These are phyloP conservation scores for Cytospora mali DNA, from an alignment of 2,329 filamentous ascomycete genomes.

Conservation along the genomic window DNA sequence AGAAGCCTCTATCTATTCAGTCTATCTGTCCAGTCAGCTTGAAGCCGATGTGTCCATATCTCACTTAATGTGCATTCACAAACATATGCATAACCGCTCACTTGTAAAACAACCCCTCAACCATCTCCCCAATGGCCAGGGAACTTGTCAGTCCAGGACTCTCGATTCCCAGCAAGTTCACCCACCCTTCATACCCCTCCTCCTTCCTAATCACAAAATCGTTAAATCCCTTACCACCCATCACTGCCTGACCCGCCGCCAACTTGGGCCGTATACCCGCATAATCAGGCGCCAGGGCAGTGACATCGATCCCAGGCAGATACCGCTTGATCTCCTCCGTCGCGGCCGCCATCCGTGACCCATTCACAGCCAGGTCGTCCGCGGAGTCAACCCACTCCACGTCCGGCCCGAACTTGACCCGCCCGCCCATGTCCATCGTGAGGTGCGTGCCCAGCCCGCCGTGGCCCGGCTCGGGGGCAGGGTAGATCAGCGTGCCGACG, in stretches of 20 bases:
- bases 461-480: slow-evolving; percentile 78
- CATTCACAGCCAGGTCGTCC: slow-evolving; percentile 68
- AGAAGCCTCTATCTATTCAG: neutral
- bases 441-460: slow-evolving; percentile 91
- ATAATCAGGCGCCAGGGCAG: slow-evolving; percentile 76
- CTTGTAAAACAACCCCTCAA: slow-evolving; percentile 56
- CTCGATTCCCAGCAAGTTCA: slow-evolving; percentile 91
- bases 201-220: slow-evolving; percentile 84
- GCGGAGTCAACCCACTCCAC: slow-evolving; percentile 86
- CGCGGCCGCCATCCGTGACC: slow-evolving; percentile 64
- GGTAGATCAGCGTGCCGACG: slow-evolving; percentile 80
- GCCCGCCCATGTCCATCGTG: slow-evolving; percentile 83
- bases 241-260: slow-evolving; percentile 54
- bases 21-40: neutral
- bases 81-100: slow-evolving; percentile 1
- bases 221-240: slow-evolving; percentile 69
- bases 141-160: slow-evolving; percentile 88
- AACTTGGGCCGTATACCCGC: slow-evolving; percentile 91
- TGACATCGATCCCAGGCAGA: slow-evolving; percentile 70
- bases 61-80: neutral
- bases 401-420: slow-evolving; percentile 90
- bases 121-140: slow-evolving; percentile 82
- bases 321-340: slow-evolving; percentile 77
- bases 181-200: slow-evolving; percentile 77
- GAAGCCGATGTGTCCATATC: neutral